Evolutionary conservation across 805 yeast species (phyloP).

Genomic region (Schwanniomyces occidentalis): DNA sequence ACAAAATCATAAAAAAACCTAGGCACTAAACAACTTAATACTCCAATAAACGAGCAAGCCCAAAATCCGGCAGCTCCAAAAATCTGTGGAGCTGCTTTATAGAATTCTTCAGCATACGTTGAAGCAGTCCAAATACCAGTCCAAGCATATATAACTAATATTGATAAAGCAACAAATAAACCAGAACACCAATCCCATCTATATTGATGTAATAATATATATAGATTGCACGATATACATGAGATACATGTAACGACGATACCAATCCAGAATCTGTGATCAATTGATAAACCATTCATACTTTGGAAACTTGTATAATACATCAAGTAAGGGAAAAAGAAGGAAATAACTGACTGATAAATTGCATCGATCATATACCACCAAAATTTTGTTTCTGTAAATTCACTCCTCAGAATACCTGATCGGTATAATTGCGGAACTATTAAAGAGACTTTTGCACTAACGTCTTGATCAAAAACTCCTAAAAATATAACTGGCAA

Average conservation of each 20-base stretch:
- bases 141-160: conserved; percentile 68
- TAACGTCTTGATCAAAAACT: conserved; percentile 79
- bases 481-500: conserved; percentile 78
- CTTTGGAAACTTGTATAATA: conserved; percentile 29
- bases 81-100: conserved; percentile 62
- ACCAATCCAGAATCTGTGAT: conserved; percentile 76
- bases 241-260: conserved; percentile 65
- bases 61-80: conserved; percentile 65
- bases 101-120: conserved; percentile 53
- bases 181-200: conserved; percentile 81
- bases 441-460: conserved; percentile 62
- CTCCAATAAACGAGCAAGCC: conserved; percentile 69
- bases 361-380: conserved; percentile 76
- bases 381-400: conserved; percentile 67
- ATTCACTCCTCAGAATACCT: conserved; percentile 72
- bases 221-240: conserved; percentile 64
- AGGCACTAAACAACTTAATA: conserved; percentile 63
- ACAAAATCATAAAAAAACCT: conserved; percentile 61
- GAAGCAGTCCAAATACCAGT: conserved; percentile 76
- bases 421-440: conserved; percentile 74
- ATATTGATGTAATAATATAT: conserved; percentile 64
- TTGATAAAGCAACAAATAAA: conserved; percentile 56
- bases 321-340: conserved; percentile 68
- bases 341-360: conserved; percentile 71
- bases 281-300: conserved; percentile 56